Evolutionary conservation across 768 basidiomycete genomes (phyloP), one percentile per base, ranked within the genome.

Genomic region (Pleurotus eryngii): DNA sequence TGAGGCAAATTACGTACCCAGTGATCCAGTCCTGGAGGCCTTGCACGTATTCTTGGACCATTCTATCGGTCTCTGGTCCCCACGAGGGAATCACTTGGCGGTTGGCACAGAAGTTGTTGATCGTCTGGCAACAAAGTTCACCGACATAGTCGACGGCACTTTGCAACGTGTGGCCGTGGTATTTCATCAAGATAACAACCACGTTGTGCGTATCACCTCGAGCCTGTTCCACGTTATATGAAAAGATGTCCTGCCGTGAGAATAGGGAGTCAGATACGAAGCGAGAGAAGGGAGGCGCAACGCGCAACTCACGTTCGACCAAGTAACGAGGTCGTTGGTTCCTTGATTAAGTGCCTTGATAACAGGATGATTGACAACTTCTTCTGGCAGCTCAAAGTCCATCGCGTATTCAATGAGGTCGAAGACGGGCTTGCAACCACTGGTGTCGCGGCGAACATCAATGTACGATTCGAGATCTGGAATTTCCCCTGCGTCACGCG

Each of bases 241-340:
- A 90, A 65, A 86, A 85, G 37, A 89, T 84, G 60, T 89, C 88
- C 87, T 88, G 57, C 3, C 37, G 37, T 35, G 12, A 48, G 17
- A 56, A 56, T 45, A 59, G 61, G 47, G 50, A 54, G 17, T 37
- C 37, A 43, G 58, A 30, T 53, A 42, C 20, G 39, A 53, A 37
- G 42, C 42, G 11, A 22, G 18, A 38, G 38, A 58, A 27, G 30
- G 9, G 48, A 18, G 46, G 48, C 17, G 46, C 5, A 35, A 35
- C 57, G 45, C 46, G 46, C 45, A 49, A 65, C 83, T 64, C 68
- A 89, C 89, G 65, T 92, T 92, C 17, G 89, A 89, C 88, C 87
- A 90, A n/a, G 87, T 84, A 55, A 91, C 86, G 55, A 91, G 75
- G 62, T 91, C 90, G 58, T 91, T 91, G 17, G 89, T 77, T 17